phyloP scores from a whole-genome alignment of 225 moss, liverwort and hornwort genomes.

The Pseudoscleropodium purum region DNA sequence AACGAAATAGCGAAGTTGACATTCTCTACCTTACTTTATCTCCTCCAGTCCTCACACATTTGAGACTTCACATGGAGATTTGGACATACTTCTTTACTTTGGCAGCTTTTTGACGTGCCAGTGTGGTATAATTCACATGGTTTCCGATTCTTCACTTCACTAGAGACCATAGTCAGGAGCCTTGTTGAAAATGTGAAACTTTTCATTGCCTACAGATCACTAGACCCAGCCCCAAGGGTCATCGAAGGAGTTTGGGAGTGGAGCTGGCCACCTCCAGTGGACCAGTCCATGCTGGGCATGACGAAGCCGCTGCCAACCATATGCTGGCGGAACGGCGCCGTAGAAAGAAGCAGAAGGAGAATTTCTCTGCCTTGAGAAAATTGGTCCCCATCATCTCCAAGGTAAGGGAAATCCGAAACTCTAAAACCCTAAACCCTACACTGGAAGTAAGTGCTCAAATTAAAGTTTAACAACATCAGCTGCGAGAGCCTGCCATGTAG shows the following conservation, averaged over 20 bases:
- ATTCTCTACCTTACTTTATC: neutral
- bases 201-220: neutral
- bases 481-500: neutral
- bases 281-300: constrained; percentile 35
- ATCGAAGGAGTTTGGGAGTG: neutral
- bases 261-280: neutral
- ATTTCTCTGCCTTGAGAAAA: constrained; percentile 40
- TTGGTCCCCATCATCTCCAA: constrained; percentile 73
- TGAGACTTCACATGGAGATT: neutral
- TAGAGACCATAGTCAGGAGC: too few relatives aligned
- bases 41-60: neutral
- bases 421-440: neutral
- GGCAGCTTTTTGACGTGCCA: neutral
- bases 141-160: neutral
- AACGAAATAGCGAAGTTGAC: neutral
- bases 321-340: constrained; percentile 75
- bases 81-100: neutral
- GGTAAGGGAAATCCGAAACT: constrained; percentile 1
- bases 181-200: neutral
- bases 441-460: neutral
- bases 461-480: neutral
- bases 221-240: neutral
- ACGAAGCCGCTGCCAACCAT: constrained; percentile 57
- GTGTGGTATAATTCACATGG: neutral
- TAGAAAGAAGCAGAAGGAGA: constrained; percentile 62